Evolutionary conservation across 805 yeast genomes (phyloP), one percentile per base, ranked within the genome.

Genomic region (Scheffersomyces ergatensis): DNA sequence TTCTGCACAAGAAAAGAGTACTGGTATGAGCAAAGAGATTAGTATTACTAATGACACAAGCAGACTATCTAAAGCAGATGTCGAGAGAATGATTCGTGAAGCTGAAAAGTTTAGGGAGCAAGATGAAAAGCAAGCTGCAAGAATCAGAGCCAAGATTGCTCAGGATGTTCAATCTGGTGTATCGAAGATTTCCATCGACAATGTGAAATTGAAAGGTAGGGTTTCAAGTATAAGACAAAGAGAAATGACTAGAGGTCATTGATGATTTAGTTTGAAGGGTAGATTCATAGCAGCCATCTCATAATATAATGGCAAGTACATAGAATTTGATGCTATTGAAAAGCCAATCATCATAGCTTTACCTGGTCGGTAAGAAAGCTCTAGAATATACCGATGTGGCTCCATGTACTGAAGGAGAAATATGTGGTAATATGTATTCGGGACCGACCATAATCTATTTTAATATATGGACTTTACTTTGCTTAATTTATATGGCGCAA

Each of bases 1-100:
- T 43, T 72, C 82, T 37, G 97, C 96, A 43, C 75, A 85, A 51
- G 97, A 89, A 63, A 89, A 89, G 76, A 96, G 93, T 60, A 88
- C 96, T 42, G 97, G 97, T 67, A 86, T n/a, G n/a, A n/a, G n/a
- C n/a, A n/a, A 87, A 68, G 83, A 92, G 57, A 86, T 89, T 61
- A 89, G 96, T 42, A 90, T 89, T 63, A 85, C 89, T 57, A 89
- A 90, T 59, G 97, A 89, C 69, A 88, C 88, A 76, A 95, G 96
- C 58, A 86, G 97, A 77, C 78, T 89, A 60, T 77, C 92, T 19
- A 85, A 88, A 74, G 97, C 90, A 48, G 96, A 89, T 49, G 90
- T 92, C 57, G 97, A 92, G 57, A 88, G 92, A 72, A 92, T 92
- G 97, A 96, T 92, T 49, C 93, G 83, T 62, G 98, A 92, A 63